Evolutionary conservation across 1,284 basidiomycete species (phyloP).

Genomic region (Fistulinella staudtii): DNA sequence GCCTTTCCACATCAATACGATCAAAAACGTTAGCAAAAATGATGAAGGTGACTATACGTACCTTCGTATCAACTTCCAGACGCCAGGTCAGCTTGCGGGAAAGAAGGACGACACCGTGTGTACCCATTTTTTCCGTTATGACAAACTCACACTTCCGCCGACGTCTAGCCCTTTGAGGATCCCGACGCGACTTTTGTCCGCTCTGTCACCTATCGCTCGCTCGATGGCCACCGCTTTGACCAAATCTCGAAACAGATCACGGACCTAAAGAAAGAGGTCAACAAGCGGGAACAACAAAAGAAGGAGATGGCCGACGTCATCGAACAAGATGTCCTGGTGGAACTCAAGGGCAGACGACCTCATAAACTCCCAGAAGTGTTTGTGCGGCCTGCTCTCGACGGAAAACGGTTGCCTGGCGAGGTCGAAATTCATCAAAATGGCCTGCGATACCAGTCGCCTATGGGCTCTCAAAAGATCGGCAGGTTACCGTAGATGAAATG

Average conservation of each 20-base stretch:
- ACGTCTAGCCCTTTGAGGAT: constrained; percentile 86
- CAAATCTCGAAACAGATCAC: constrained; percentile 90
- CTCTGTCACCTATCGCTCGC: constrained; percentile 90
- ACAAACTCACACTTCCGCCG: constrained; percentile 5
- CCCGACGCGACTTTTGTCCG: constrained; percentile 96
- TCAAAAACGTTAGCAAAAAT: constrained; percentile 97
- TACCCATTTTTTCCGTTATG: background rate
- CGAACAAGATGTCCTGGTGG: constrained; percentile 87
- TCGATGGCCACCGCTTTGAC: constrained; percentile 87
- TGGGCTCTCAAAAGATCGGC: constrained; percentile 89
- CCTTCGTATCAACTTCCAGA: constrained; percentile 97
- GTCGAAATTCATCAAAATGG: constrained; percentile 98
- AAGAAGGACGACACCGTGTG: constrained; percentile 97
- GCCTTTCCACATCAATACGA: constrained; percentile 97
- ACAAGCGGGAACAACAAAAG: constrained; percentile 96
- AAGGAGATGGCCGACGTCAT: constrained; percentile 98
- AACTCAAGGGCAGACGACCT: constrained; percentile 83
- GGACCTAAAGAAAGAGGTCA: constrained; percentile 93
- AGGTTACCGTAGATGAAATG: constrained; percentile 24
- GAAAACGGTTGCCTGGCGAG: constrained; percentile 90
- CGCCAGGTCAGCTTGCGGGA: constrained; percentile 94
- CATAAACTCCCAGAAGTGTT: constrained; percentile 88
- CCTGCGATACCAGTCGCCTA: constrained; percentile 87
- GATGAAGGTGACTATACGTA: constrained; percentile 96
- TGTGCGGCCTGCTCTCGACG: constrained; percentile 89